phyloP scores from a whole-genome alignment of 371 early-diverging fungal genomes.

The Mucor saturninus region DNA sequence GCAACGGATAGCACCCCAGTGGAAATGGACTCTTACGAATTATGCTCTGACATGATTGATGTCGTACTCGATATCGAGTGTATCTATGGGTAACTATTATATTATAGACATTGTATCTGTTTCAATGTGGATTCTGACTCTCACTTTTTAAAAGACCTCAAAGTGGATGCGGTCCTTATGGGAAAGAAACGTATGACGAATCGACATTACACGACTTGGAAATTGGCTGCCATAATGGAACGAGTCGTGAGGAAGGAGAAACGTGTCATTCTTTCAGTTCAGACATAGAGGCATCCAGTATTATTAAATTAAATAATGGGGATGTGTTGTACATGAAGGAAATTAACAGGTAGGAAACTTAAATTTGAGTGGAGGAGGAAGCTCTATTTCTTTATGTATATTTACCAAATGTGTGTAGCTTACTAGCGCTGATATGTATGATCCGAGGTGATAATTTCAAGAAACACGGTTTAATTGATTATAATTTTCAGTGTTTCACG shows the following conservation, averaged over 20 bases:
- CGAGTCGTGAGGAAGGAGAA: neutral
- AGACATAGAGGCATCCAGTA: slow-evolving; percentile 43
- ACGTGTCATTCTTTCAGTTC: neutral
- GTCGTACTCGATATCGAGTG: slow-evolving; percentile 83
- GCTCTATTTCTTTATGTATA: too few species aligned
- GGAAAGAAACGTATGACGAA: slow-evolving; percentile 10
- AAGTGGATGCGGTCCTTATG: slow-evolving; percentile 14
- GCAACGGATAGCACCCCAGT: slow-evolving; percentile 94
- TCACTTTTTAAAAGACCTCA: slow-evolving; percentile 11
- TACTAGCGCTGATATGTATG: slow-evolving; percentile 79
- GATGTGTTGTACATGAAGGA: slow-evolving; percentile 81
- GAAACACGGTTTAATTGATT: slow-evolving; percentile 85
- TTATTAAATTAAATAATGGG: slow-evolving; percentile 79
- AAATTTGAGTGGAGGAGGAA: neutral
- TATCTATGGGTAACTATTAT: slow-evolving; percentile 70
- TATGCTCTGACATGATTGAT: slow-evolving; percentile 94
- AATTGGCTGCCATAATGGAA: neutral
- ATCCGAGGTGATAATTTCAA: slow-evolving; percentile 84
- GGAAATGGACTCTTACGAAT: slow-evolving; percentile 88
- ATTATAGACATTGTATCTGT: neutral
- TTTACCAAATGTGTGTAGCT: slow-evolving; percentile 33
- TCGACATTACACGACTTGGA: slow-evolving; percentile 9
- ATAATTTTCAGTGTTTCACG: slow-evolving; percentile 81
- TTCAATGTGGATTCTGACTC: neutral
- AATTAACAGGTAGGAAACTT: slow-evolving; percentile 65